These are phyloP conservation scores for Hypoxylon sp. DNA, from an alignment of 2,329 filamentous ascomycete species.

Conservation along the genomic window DNA sequence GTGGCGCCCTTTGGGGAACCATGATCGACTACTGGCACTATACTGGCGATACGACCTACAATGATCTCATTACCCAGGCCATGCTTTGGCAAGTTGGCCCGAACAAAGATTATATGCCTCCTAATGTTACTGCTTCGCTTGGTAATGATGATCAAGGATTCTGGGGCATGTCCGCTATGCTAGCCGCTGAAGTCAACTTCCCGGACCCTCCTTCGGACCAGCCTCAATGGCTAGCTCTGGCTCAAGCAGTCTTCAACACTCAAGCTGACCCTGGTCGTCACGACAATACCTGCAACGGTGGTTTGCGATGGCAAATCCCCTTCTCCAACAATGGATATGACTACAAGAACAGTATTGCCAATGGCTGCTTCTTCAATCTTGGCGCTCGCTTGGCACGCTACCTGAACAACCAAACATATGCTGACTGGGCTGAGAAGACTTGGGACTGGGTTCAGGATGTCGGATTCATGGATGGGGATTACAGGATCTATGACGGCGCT, in stretches of 20 bases:
- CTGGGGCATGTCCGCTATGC: conserved; percentile 75
- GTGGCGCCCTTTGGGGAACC: conserved; percentile 54
- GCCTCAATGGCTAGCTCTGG: conserved; percentile 75
- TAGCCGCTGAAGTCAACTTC: conserved; percentile 74
- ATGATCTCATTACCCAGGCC: conserved; percentile 63
- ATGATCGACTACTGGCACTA: conserved; percentile 64
- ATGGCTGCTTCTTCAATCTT: conserved; percentile 66
- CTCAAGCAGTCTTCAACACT: conserved; percentile 75
- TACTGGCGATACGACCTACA: conserved; percentile 67
- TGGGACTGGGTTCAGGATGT: conserved; percentile 69
- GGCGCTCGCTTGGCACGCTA: conserved; percentile 73
- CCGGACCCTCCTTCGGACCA: conserved; percentile 66
- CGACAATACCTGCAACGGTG: conserved; percentile 72
- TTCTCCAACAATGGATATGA: conserved; percentile 69
- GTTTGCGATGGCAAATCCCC: conserved; percentile 78
- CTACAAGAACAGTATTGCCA: conserved; percentile 61
- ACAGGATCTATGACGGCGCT: conserved; percentile 66
- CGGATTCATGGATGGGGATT: conserved; percentile 64
- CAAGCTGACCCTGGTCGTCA: conserved; percentile 70
- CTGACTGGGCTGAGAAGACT: conserved; percentile 71
- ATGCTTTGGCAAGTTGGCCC: conserved; percentile 64
- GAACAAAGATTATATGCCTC: conserved; percentile 64
- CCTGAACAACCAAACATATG: conserved; percentile 75
- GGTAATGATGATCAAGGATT: conserved; percentile 74
- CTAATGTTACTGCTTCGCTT: conserved; percentile 58